Conservation (phyloP, 2,329 filamentous ascomycete species). For the Aspergillus calidoustus region DNA sequence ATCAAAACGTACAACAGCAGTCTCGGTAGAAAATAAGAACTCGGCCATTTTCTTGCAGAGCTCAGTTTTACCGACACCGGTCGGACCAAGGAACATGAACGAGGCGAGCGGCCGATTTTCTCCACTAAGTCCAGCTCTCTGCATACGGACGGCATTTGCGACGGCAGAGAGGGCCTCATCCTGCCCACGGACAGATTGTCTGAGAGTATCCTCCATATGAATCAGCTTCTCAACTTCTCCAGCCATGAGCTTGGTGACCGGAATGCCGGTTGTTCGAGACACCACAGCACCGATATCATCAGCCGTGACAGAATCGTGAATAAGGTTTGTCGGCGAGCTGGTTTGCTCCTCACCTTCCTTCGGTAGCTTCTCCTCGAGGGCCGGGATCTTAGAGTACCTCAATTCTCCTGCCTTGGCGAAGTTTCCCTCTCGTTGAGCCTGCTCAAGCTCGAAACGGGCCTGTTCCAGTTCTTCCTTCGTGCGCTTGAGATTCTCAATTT, state of each 20-base stretch:
- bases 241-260: slow-evolving; percentile 86
- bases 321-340: slow-evolving; percentile 60
- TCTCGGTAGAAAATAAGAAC: slow-evolving; percentile 91
- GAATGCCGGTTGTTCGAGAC: slow-evolving; percentile 88
- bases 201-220: slow-evolving; percentile 89
- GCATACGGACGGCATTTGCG: slow-evolving; percentile 89
- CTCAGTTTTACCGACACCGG: slow-evolving; percentile 96
- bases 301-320: slow-evolving; percentile 92
- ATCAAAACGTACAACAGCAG: slow-evolving; percentile 90
- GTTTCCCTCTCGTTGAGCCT: slow-evolving; percentile 83
- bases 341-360: slow-evolving; percentile 65
- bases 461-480: slow-evolving; percentile 87
- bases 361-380: slow-evolving; percentile 77
- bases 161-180: slow-evolving; percentile 92
- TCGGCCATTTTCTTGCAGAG: slow-evolving; percentile 93
- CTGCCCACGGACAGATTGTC: slow-evolving; percentile 84
- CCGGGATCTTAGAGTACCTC: slow-evolving; percentile 84
- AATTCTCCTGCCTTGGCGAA: slow-evolving; percentile 91
- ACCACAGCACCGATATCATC: slow-evolving; percentile 95
- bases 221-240: slow-evolving; percentile 95
- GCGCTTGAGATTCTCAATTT: slow-evolving; percentile 86
- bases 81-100: slow-evolving; percentile 97
- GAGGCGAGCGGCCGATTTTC: slow-evolving; percentile 90
- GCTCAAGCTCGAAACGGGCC: slow-evolving; percentile 82
- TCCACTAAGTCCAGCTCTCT: slow-evolving; percentile 86